Base-by-base conservation (phyloP, 306 rosid genomes). In the Coriaria nepalensis region DNA sequence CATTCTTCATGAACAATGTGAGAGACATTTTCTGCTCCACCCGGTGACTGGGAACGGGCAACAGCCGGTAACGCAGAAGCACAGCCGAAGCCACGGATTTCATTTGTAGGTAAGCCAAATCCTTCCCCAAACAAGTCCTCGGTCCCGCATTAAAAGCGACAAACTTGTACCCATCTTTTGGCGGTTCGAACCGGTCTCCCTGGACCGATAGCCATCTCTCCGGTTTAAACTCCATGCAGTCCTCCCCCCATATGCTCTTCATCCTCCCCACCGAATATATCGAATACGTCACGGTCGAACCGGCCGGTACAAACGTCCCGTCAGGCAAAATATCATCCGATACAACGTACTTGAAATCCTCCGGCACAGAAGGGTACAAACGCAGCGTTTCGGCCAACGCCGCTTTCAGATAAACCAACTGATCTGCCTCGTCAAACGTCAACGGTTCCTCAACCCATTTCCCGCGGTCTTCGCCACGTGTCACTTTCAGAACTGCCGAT, bases 101-200 rank as follows among this genome's bases (percentile, higher is more conserved):
- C 97, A 90, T 90, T 56, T 90, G 97, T 38, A 90, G 65, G 65
- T 90, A 90, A 57, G 97, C 97, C 68, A 90, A 60, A 67, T 90
- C 93, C 74, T 90, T 90, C 0, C 97, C 97, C 59, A 90, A 65
- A 56, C 97, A 90, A 6, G 79, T 90, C 35, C 97, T 90, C 57
- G 97, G 97, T 50, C 97, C 97, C 5, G 72, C 97, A 14, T 90
- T 90, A 15, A 90, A 90, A 20, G 97, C 97, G 37, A 90, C 81
- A 13, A 90, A 90, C 56, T 65, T 76, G 32, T 70, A 90, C 0
- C 66, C 74, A 33, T 90, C 92, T 39, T 81, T 84, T 0, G 93
- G 90, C 47, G 72, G 73, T 66, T 84, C 87, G 76, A 90, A 90
- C 80, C 88, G 79, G 80, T 65, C 62, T 3, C 63, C 80, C 12